Conservation (phyloP, 2,329 filamentous ascomycete genomes). For the Sporothrix brasiliensis region DNA sequence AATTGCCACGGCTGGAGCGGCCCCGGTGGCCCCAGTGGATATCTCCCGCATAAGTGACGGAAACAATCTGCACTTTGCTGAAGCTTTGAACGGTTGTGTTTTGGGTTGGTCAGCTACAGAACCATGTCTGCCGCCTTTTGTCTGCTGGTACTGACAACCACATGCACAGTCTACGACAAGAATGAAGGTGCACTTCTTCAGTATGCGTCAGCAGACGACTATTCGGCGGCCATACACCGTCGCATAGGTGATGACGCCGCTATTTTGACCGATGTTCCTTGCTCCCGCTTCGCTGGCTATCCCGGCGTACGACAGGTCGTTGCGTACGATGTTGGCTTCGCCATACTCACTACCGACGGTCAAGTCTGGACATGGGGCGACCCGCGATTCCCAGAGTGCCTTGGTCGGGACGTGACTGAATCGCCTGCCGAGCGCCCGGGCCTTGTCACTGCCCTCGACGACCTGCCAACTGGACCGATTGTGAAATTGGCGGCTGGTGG, state of each 20-base stretch:
- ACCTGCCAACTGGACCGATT: conserved; percentile 56
- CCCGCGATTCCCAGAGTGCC: conserved; percentile 57
- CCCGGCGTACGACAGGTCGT: conserved; percentile 47
- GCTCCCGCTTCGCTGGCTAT: conserved; percentile 38
- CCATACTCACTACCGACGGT: conserved; percentile 50
- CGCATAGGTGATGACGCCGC: conserved; percentile 35
- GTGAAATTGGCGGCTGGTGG: conserved; percentile 59
- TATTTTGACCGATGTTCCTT: conserved; percentile 41
- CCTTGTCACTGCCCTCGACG: conserved; percentile 53
- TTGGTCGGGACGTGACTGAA: conserved; percentile 54
- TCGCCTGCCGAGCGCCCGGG: conserved; percentile 53
- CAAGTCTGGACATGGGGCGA: conserved; percentile 61
- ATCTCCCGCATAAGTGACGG: not conserved
- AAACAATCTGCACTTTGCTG: conserved; percentile 31
- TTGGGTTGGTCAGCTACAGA: conserved; percentile 39
- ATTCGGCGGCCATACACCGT: not conserved
- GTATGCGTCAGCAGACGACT: conserved; percentile 13
- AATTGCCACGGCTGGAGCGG: conserved; percentile 5
- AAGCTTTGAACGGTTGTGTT: conserved; percentile 41
- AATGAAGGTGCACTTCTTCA: not conserved
- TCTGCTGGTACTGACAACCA: not conserved
- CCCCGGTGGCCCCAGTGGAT: not conserved
- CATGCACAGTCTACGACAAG: not conserved
- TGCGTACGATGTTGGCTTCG: conserved; percentile 55
- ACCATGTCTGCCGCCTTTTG: conserved; percentile 7